Evolutionary conservation across 345 rosid species (phyloP).

Genomic region (Eucalyptus coolabah): DNA sequence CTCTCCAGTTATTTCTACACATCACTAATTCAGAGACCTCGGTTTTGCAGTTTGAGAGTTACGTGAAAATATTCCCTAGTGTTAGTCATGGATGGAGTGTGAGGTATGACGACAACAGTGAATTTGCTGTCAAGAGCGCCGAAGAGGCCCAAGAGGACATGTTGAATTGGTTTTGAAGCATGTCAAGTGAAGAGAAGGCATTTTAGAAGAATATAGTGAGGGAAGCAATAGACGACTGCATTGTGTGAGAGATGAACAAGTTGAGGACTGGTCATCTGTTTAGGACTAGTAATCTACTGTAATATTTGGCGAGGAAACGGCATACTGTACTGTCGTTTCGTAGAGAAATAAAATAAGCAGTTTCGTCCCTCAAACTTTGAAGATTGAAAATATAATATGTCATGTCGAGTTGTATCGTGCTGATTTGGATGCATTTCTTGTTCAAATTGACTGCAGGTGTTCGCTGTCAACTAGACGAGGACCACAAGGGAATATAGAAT

Average conservation of each 20-base stretch:
- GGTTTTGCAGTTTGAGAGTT: not conserved
- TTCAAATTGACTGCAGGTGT: not conserved
- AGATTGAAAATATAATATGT: not conserved
- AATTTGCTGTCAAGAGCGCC: not conserved
- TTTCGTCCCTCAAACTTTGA: not conserved
- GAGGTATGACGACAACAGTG: conserved; percentile 29
- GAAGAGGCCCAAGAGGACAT: not conserved
- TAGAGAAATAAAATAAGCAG: not conserved
- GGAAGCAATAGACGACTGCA: not conserved
- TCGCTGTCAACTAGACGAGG: not conserved
- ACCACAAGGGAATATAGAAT: not conserved
- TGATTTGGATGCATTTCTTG: not conserved
- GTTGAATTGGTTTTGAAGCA: not conserved
- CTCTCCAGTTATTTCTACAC: not conserved
- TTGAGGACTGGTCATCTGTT: not conserved
- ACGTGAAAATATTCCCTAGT: conserved; percentile 42
- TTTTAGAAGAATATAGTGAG: not conserved
- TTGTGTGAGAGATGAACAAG: not conserved
- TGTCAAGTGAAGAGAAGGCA: not conserved
- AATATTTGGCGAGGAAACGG: not conserved
- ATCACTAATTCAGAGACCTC: not conserved
- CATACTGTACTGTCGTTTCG: not conserved
- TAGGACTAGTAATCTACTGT: not conserved
- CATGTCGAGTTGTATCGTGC: not conserved
- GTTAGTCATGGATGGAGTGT: conserved; percentile 68